Evolutionary conservation across 1,139 yeast species (phyloP), one percentile per base, ranked within the genome.

Genomic region (Hemisphaericaspora subhashii): DNA sequence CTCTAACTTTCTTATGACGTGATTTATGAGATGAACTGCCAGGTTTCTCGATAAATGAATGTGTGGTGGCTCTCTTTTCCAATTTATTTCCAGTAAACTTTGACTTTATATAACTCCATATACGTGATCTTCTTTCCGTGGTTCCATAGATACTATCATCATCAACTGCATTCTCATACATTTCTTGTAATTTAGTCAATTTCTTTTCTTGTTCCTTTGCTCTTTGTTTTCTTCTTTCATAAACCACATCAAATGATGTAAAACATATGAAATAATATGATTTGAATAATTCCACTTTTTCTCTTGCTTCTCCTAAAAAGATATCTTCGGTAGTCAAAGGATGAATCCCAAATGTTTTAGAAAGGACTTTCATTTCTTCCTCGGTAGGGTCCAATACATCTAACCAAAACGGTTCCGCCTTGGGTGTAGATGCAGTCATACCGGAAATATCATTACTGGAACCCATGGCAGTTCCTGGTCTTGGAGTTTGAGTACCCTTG

Each of bases 241-340:
- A 84, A 12, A 83, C 88, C 34, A 87, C 82, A 55, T 89, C 97
- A 62, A 92, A 90, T 7, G 96, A 85, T 32, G 97, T 79, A 65
- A 92, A 92, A 66, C 97, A 89, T 17, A 92, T 88, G 53, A 92
- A 81, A 60, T 92, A 92, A 58, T 92, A 92, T 47, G 86, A 85
- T 51, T 83, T 80, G 68, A 92, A 92, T 35, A 92, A 62, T 60
- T 92, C 98, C 16, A 92, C 97, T 56, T 92, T 92, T 62, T 92
- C 98, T 44, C 98, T 78, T 1, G 96, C 83, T 55, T 92, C 98
- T 3, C 96, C 96, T 25, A 90, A 68, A 49, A 87, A 87, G 40
- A 92, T 92, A 66, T 92, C 98, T 58, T 92, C 98, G 0, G 97
- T 86, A 0, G 98, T 92, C 53, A 90, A 74, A 0, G 98, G 98